Conservation (phyloP, 805 yeast species). For the Sungouiozyma intestinalis region DNA sequence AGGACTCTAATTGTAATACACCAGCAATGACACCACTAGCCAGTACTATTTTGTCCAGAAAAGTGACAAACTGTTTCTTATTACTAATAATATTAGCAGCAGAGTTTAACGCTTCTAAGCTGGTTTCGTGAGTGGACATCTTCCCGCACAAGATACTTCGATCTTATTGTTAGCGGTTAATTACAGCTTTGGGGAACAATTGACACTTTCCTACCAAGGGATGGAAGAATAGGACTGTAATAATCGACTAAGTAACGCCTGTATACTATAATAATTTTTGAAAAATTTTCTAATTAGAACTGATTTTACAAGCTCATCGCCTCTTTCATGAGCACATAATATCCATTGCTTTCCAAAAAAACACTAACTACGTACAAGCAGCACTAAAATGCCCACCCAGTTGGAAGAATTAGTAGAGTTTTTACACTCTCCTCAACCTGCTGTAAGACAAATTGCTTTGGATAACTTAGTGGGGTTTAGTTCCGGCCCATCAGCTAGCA, state of each 20-base stretch:
- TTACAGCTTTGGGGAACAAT: too few species aligned
- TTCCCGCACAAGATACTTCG: too few species aligned
- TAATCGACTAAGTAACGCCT: too few species aligned
- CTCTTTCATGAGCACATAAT: too few species aligned
- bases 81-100: slow-evolving; percentile 15
- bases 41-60: slow-evolving; percentile 41
- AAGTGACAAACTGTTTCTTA: slow-evolving; percentile 16
- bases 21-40: slow-evolving; percentile 47
- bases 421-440: slow-evolving; percentile 70
- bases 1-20: slow-evolving; percentile 40
- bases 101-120: slow-evolving; percentile 7
- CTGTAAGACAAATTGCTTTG: slow-evolving; percentile 73
- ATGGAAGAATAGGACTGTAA: too few species aligned
- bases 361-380: too few species aligned
- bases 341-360: too few species aligned
- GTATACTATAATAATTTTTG: too few species aligned
- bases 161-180: too few species aligned
- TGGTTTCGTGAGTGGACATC: neutral
- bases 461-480: slow-evolving; percentile 77
- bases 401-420: slow-evolving; percentile 61
- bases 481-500: slow-evolving; percentile 51
- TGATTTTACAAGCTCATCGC: slow-evolving; percentile 6
- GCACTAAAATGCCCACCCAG: slow-evolving; percentile 37
- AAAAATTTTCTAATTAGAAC: neutral
- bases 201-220: too few species aligned